Evolutionary conservation across 345 rosid species (phyloP), one percentile per base, ranked within the genome.

Genomic region (Corymbia maculata): DNA sequence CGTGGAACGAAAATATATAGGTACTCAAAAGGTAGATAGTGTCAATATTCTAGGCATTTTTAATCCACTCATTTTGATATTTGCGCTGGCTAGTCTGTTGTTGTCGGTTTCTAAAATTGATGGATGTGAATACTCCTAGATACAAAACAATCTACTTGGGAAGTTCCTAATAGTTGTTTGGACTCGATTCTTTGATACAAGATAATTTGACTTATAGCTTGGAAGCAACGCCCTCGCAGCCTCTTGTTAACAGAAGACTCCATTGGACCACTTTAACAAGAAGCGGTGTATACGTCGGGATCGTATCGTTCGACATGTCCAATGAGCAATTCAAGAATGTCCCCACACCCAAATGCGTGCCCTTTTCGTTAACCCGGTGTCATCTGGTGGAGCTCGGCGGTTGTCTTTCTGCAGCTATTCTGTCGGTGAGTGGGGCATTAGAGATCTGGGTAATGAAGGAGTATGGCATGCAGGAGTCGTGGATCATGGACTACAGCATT

Each of bases 391-490:
- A 66, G 82, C 55, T 90, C 28, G 22, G 87, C 42, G 84, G 91
- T 17, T 88, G 88, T 61, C 92, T 91, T 66, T 55, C 90, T 28
- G 90, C 87, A 15, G 75, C 51, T 42, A 86, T 87, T 24, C 42
- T 51, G 53, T 26, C 80, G 36, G 12, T 50, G 30, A 32, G 17
- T 51, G 82, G 53, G 21, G 21, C 51, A 50, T 26, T 66, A 87
- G 89, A 91, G 24, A 80, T 90, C 10, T 92, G 93, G 92, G 80
- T 66, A 9, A 85, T 89, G 92, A 91, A 89, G 85, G 87, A 88
- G 0, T 92, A 90, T 51, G 89, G 24, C 8, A 89, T 51, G 30
- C 84, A 84, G 44, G 90, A 91, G 30, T 89, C 94, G 45, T 92
- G 93, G 92, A 42, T 52, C 7, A 87, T 53, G 61, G 88, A 90